These are phyloP conservation scores for Urtica urens DNA, from an alignment of 306 rosid genomes.

Conservation along the genomic window DNA sequence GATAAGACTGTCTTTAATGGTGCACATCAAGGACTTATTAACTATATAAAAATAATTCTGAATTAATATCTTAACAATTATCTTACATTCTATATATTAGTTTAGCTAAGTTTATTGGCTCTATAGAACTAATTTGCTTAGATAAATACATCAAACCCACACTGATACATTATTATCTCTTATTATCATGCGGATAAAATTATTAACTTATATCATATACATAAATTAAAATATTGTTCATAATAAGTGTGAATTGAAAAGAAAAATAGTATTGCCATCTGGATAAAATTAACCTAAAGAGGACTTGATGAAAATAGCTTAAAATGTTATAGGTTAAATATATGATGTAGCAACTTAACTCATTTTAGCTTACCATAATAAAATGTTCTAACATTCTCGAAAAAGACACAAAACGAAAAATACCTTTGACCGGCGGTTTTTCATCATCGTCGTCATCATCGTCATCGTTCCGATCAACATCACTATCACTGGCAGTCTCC, in stretches of 20 bases:
- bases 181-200: no score
- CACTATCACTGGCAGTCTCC: constrained; percentile 99
- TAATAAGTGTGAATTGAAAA: no score
- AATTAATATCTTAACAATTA: background rate
- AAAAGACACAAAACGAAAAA: background rate
- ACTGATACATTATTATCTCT: no score
- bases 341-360: no score
- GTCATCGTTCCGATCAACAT: constrained; percentile 78
- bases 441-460: constrained; percentile 51
- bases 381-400: background rate
- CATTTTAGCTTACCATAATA: background rate
- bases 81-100: no score
- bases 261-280: no score
- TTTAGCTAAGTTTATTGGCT: no score
- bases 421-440: constrained; percentile 74
- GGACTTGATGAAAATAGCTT: background rate
- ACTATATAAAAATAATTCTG: background rate
- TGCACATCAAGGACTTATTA: background rate
- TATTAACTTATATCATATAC: no score
- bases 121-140: no score
- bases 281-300: background rate
- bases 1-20: background rate
- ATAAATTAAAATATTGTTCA: no score
- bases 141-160: no score
- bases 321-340: background rate